Evolutionary conservation across 805 yeast genomes (phyloP), one percentile per base, ranked within the genome.

Genomic region (Scheffersomyces lignosus): DNA sequence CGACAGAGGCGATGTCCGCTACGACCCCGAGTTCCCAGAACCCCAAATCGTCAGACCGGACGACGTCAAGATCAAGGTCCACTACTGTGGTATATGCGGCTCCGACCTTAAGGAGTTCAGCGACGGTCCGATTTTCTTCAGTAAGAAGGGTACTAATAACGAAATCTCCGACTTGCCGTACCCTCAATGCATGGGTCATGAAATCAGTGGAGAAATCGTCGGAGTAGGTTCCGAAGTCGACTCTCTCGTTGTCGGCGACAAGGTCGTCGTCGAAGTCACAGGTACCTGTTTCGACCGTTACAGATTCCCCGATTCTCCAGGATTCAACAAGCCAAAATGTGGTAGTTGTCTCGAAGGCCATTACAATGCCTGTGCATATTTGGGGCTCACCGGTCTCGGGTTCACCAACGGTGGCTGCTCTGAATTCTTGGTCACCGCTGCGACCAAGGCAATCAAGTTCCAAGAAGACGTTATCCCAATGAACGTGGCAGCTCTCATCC

Each of bases 1-100:
- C 34, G 61, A 57, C 3, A 45, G 41, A 18, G 38, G 44, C 7
- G 44, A 51, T 33, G 34, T 56, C 16, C 35, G 39, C 23, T 54
- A 34, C 31, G 44, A 44, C 5, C 29, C 34, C 4, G 40, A 43
- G 17, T 48, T 37, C 34, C 52, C 56, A 7, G 34, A 20, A n/a
- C 34, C 34, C 9, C 29, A 20, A n/a, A 15, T 31, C 9, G 15
- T n/a, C 27, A 12, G n/a, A 6, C 34, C 34, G 15, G 7, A 14
- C 7, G 37, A 37, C 14, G 41, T 38, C 31, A 38, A 38, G 34
- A 38, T 64, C 23, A 49, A 61, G 35, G 48, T 62, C 22, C 61
- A 56, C 3, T 76, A 65, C 52, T 77, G 83, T 49, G 86, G 86
- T 5, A 78, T 80, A 29, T 80, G 86, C 49, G 85, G 85, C 38